Evolutionary conservation across 352 stramenopile genomes (phyloP).

Genomic region (Globisporangium mamillatum): DNA sequence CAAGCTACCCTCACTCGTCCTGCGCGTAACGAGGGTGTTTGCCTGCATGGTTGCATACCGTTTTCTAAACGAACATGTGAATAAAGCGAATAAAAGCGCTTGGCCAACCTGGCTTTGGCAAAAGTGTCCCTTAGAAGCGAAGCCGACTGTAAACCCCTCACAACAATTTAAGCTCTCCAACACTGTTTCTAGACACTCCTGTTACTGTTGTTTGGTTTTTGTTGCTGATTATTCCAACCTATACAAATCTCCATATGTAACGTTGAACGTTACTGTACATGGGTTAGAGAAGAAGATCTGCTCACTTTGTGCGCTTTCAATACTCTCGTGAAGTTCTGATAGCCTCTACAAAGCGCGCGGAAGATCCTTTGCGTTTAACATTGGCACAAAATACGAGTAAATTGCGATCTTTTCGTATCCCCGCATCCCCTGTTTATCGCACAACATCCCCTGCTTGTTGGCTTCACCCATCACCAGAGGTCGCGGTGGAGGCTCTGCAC

Average conservation of each 20-base stretch:
- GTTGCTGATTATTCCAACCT: background rate
- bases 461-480: background rate
- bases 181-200: background rate
- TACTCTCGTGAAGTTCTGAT: background rate
- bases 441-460: background rate
- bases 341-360: background rate
- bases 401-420: background rate
- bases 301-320: background rate
- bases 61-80: background rate
- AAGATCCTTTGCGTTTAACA: background rate
- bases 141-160: background rate
- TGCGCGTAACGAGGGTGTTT: background rate
- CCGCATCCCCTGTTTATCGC: background rate
- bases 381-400: background rate
- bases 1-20: background rate
- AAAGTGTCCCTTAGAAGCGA: background rate
- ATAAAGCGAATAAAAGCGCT: background rate
- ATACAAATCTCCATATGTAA: constrained; percentile 4
- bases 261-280: constrained; percentile 1
- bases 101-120: background rate
- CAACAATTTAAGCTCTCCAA: background rate
- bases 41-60: background rate
- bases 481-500: background rate
- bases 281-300: constrained; percentile 2
- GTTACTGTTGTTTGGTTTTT: background rate